Conservation (phyloP, 2,329 filamentous ascomycete genomes). For the Cladosporium sphaerospermum region DNA sequence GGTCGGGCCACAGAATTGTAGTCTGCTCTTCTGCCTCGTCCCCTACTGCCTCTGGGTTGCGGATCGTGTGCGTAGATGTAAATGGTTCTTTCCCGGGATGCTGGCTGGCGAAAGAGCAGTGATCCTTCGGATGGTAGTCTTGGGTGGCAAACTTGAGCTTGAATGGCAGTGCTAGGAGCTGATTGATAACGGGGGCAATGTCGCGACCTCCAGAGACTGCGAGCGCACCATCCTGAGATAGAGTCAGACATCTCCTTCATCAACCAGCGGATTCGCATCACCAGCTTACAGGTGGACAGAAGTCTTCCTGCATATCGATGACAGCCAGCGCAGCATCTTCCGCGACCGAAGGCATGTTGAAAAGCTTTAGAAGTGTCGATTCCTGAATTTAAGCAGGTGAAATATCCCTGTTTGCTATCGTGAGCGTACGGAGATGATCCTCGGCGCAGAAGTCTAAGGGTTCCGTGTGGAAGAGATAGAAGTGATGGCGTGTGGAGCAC, state of each 20-base stretch:
- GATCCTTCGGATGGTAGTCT: constrained; percentile 78
- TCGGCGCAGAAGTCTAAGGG: background rate
- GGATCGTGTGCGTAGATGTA: constrained; percentile 56
- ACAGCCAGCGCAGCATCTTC: constrained; percentile 7
- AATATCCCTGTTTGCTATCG: too few species aligned
- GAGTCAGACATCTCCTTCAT: constrained; percentile 76
- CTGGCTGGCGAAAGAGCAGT: constrained; percentile 84
- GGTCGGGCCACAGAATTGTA: constrained; percentile 74
- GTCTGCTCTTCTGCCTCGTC: constrained; percentile 42
- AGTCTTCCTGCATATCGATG: constrained; percentile 14
- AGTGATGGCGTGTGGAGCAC: background rate
- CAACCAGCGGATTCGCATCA: background rate
- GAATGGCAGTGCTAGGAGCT: constrained; percentile 67
- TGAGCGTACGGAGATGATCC: background rate
- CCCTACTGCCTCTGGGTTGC: constrained; percentile 54
- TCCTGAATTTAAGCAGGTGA: too few species aligned
- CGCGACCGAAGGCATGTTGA: background rate
- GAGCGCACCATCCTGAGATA: constrained; percentile 88
- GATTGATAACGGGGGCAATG: constrained; percentile 66
- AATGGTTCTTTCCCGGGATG: constrained; percentile 66
- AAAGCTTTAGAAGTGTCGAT: too few species aligned
- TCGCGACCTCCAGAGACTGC: constrained; percentile 68
- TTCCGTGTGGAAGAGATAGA: background rate
- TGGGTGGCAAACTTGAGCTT: constrained; percentile 73
- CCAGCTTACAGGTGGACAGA: constrained; percentile 10